These are phyloP conservation scores for Trametes villosa DNA, from an alignment of 768 basidiomycete genomes.

Conservation along the genomic window DNA sequence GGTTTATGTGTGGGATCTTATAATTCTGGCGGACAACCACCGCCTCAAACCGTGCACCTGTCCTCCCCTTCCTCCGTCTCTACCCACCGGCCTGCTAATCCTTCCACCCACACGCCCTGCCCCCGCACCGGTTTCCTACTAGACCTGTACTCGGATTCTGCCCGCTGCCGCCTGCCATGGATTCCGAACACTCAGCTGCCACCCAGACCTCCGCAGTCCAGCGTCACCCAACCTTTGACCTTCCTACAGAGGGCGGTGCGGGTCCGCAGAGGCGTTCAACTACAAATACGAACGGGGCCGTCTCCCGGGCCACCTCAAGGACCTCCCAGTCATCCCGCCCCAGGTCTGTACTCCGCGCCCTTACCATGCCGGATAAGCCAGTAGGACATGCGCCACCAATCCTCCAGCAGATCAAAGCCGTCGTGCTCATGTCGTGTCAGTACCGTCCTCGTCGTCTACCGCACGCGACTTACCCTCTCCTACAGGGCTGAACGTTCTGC, in stretches of 20 bases:
- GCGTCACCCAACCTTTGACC: constrained; percentile 10
- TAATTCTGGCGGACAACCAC: too few relatives aligned
- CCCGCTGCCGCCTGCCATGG: constrained; percentile 4
- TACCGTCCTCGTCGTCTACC: background rate
- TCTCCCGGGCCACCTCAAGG: constrained; percentile 2
- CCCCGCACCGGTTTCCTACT: background rate
- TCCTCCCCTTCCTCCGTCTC: too few relatives aligned
- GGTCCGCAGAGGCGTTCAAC: constrained; percentile 4
- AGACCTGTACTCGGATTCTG: background rate
- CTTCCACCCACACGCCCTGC: background rate
- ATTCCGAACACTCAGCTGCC: constrained; percentile 8
- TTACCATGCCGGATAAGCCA: constrained; percentile 23
- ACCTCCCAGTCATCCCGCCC: constrained; percentile 5
- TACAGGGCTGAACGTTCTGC: constrained; percentile 70
- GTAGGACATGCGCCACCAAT: constrained; percentile 51
- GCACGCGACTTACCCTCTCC: constrained; percentile 1
- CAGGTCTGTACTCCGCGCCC: constrained; percentile 1
- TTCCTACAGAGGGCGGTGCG: background rate
- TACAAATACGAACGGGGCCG: constrained; percentile 14
- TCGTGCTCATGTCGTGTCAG: constrained; percentile 63
- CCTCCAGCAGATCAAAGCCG: constrained; percentile 52
- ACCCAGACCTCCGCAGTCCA: constrained; percentile 18
- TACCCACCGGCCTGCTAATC: background rate
- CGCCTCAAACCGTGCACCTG: too few relatives aligned
- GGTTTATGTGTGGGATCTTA: too few relatives aligned